Base-by-base conservation (phyloP, 169 alveolate species). In the Cryptosporidium viatorum region DNA sequence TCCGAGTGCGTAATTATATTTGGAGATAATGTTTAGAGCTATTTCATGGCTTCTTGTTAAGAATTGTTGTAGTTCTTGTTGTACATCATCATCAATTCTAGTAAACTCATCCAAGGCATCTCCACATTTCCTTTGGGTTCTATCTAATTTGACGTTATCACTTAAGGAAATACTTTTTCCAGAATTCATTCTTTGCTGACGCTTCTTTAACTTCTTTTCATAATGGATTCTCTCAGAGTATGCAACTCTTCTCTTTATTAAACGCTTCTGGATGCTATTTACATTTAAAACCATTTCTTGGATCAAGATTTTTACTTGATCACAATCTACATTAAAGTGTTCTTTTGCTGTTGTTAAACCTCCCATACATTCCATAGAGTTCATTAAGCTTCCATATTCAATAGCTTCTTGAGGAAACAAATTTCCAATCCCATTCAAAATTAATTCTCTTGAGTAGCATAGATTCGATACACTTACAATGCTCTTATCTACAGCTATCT, bases 91-190 rank as follows among this genome's bases (percentile, higher is more conserved):
- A 39, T 80, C 89, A 41, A 80, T 80, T 41, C 89, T 80, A 5
- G 89, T 80, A 14, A 80, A 80, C 55, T 80, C 89, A 62, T 80
- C 89, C 51, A 80, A 80, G 18, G 89, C 89, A 21, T 80, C 89
- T 21, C 89, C 89, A 65, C 89, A 80, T 41, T 80, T 80, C 29
- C 75, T 80, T 29, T 80, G 89, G 12, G 89, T 80, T 21, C 89
- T 69, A 26, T 80, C 89, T 51, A 80, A 48, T 65, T 80, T 80
- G 31, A 74, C 89, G 62, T 80, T 80, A 23, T 80, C 89, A 23
- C 69, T 80, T 26, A 65, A 16, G 23, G 89, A 62, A 62, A 65
- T 31, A n/a, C 89, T 80, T 50, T 80, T 80, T 16, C 75, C 68
- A 9, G 73, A 62, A 39, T 80, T 62, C 62, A 80, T 80, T 65